Evolutionary conservation across 2,329 filamentous ascomycete genomes (phyloP), one percentile per base, ranked within the genome.

Genomic region (Colletotrichum tropicale): DNA sequence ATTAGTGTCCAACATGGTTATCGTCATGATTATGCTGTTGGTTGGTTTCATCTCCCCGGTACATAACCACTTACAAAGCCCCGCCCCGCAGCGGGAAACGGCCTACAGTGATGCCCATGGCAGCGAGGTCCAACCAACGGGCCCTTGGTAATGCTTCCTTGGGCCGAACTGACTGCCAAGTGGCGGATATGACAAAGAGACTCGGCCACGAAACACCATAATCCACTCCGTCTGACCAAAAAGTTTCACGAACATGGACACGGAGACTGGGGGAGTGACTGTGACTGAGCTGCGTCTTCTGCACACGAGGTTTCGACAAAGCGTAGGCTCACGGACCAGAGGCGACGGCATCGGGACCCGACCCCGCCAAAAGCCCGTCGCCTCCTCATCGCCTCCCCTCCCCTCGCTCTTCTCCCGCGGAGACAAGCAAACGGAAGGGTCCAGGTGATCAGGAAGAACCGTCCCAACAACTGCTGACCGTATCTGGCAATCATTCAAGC

Each of bases 311-410:
- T 24, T 43, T 32, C n/a, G 16, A 64, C 69, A 26, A 62, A 75
- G 70, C 74, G 69, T 62, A 26, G 15, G 16, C 69, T n/a, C 73
- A 75, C 73, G 56, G 73, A 56, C 69, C 73, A 52, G 56, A 62
- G 26, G 67, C 56, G 18, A 43, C 12, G 21, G 21, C 61, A 34
- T 16, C 65, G 32, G 26, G n/a, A 24, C 52, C 43, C 34, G 24
- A 30, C 28, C 26, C 58, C 28, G 58, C 58, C 16, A 30, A 13
- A 34, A 32, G 21, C n/a, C 16, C 32, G 7, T 64, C 61, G 21
- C 61, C 32, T 26, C 21, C n/a, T 64, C 34, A 61, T 30, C 28
- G 18, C 58, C 26, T 61, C 61, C 36, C 52, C 36, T n/a, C 61
- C 36, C 62, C 34, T 61, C 30, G 26, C 36, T 32, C n/a, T 43